Conservation (phyloP, 2,329 filamentous ascomycete species). For the Penicillium concentricum region DNA sequence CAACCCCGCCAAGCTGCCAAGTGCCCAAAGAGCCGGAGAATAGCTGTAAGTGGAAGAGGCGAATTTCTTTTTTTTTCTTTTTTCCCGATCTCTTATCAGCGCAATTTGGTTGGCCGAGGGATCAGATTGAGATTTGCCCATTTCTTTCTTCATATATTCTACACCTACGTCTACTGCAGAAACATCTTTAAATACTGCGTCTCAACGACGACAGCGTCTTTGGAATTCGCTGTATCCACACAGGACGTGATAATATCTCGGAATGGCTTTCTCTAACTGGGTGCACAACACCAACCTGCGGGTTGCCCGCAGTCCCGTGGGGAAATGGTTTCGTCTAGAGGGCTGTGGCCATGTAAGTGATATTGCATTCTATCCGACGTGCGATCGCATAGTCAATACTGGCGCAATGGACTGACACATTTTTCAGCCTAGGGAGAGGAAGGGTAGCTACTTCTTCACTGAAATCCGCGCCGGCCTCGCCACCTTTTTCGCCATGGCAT, state of each 20-base stretch:
- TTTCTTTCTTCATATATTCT: conserved; percentile 10
- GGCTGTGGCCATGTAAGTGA: conserved; percentile 73
- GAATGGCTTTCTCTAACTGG: conserved; percentile 19
- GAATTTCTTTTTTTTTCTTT: conserved; percentile 11
- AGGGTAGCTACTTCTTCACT: conserved; percentile 75
- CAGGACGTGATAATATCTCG: conserved; percentile 2
- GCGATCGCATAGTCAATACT: not conserved
- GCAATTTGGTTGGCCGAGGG: conserved; percentile 13
- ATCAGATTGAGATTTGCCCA: not conserved
- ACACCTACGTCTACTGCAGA: conserved; percentile 1
- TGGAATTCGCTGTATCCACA: not conserved
- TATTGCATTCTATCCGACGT: not conserved
- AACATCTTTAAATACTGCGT: conserved; percentile 14
- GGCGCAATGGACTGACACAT: conserved; percentile 4
- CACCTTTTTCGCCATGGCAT: conserved; percentile 78
- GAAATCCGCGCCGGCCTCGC: conserved; percentile 80
- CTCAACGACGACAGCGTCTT: conserved; percentile 6
- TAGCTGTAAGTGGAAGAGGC: conserved; percentile 3
- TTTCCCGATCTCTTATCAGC: conserved; percentile 19
- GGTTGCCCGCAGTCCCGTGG: conserved; percentile 65
- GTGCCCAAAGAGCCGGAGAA: conserved; percentile 12
- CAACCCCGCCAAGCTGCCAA: conserved; percentile 11
- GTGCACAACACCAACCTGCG: conserved; percentile 30
- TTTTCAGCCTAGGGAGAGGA: conserved; percentile 64
- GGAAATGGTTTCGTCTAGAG: conserved; percentile 75